phyloP scores from a whole-genome alignment of 2,329 filamentous ascomycete genomes.

The Coniochaeta ligniaria region DNA sequence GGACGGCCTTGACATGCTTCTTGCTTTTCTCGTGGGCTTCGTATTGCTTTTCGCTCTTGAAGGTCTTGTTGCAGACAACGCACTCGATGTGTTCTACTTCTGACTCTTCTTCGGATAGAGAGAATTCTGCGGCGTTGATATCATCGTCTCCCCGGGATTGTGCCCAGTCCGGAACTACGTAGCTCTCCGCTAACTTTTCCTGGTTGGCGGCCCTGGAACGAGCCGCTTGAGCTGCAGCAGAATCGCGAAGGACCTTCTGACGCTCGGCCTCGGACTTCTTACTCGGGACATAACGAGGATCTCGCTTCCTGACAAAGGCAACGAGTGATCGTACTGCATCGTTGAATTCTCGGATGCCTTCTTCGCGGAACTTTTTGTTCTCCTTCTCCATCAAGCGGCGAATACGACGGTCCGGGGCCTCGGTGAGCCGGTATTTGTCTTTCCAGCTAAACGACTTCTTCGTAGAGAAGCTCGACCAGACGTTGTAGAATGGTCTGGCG shows the following conservation, averaged over 20 bases:
- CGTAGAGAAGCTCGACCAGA: constrained; percentile 78
- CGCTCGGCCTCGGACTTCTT: constrained; percentile 73
- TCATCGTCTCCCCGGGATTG: constrained; percentile 49
- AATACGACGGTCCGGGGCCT: constrained; percentile 78
- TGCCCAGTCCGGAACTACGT: constrained; percentile 69
- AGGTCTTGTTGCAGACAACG: constrained; percentile 68
- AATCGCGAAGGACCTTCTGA: constrained; percentile 68
- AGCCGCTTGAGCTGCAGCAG: constrained; percentile 77
- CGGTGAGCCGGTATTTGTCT: constrained; percentile 73
- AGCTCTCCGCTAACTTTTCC: constrained; percentile 56
- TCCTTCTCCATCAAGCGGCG: constrained; percentile 91
- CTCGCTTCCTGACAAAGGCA: constrained; percentile 82
- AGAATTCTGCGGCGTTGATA: constrained; percentile 47
- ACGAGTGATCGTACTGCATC: constrained; percentile 83
- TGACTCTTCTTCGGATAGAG: constrained; percentile 41
- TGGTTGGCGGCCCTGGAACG: constrained; percentile 75
- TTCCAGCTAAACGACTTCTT: constrained; percentile 84
- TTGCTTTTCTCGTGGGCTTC: constrained; percentile 93
- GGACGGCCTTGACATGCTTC: constrained; percentile 84
- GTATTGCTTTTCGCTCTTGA: constrained; percentile 88
- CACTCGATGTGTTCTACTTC: constrained; percentile 63
- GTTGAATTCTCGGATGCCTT: constrained; percentile 82
- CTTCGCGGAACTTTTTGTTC: constrained; percentile 77
- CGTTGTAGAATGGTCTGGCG: constrained; percentile 73
- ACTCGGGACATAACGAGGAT: constrained; percentile 76